phyloP scores from a whole-genome alignment of 768 basidiomycete species.

The Fistulinella prunicolor region DNA sequence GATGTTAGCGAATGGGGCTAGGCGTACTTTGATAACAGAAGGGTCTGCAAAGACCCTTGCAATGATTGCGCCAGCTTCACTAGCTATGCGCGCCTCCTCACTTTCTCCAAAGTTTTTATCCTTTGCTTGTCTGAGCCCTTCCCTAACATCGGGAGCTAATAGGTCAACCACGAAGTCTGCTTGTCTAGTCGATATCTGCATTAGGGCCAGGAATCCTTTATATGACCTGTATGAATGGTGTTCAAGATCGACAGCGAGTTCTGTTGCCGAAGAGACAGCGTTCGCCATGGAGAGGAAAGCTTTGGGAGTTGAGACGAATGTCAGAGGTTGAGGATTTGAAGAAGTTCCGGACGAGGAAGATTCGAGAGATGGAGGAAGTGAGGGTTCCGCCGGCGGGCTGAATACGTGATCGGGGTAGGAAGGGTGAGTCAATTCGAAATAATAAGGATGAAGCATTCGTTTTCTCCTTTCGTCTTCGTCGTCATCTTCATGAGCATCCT shows the following conservation, averaged over 20 bases:
- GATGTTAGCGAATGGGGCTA: not conserved
- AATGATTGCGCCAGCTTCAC: conserved; percentile 47
- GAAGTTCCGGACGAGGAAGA: conserved; percentile 34
- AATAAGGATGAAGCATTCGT: conserved; percentile 69
- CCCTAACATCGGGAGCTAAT: conserved; percentile 57
- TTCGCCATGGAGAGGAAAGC: conserved; percentile 62
- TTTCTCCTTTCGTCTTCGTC: conserved; percentile 21
- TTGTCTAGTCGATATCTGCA: conserved; percentile 84
- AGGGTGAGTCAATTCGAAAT: conserved; percentile 76
- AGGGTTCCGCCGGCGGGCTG: conserved; percentile 44
- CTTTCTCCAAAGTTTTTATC: conserved; percentile 8
- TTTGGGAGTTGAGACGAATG: conserved; percentile 61
- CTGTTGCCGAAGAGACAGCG: conserved; percentile 58
- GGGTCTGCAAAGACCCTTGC: conserved; percentile 67
- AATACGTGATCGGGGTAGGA: conserved; percentile 71
- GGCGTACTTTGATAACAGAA: conserved; percentile 72
- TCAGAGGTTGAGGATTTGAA: conserved; percentile 43
- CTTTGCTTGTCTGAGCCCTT: conserved; percentile 70
- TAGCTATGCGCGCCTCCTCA: conserved; percentile 17
- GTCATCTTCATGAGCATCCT: conserved; percentile 11
- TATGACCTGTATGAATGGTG: conserved; percentile 89
- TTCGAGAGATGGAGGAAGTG: conserved; percentile 56
- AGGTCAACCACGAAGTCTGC: conserved; percentile 89
- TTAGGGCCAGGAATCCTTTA: conserved; percentile 85
- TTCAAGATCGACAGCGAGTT: conserved; percentile 93